phyloP scores from a whole-genome alignment of 805 yeast species.

The Ogataea sp. region DNA sequence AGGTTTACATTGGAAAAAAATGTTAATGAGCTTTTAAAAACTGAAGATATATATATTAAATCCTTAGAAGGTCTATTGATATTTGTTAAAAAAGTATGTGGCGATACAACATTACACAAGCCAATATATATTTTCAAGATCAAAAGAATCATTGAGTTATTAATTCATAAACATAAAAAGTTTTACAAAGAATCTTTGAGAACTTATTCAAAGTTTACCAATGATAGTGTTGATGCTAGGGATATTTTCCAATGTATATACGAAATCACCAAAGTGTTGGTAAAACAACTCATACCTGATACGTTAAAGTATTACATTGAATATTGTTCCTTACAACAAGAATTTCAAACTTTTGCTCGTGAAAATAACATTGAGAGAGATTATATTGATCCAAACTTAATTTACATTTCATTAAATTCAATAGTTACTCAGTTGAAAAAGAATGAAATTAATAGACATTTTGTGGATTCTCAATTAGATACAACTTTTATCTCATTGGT shows the following conservation, averaged over 20 bases:
- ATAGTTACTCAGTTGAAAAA: not conserved
- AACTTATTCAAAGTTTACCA: not conserved
- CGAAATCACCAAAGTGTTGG: not conserved
- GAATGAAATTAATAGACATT: conserved; percentile 16
- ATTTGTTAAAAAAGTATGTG: not conserved
- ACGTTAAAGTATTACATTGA: not conserved
- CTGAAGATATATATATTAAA: conserved; percentile 35
- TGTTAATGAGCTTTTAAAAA: conserved; percentile 36
- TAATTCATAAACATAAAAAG: not conserved
- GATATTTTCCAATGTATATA: not conserved
- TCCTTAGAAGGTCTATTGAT: conserved; percentile 30
- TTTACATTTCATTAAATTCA: not conserved
- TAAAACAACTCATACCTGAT: not conserved
- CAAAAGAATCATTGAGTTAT: not conserved
- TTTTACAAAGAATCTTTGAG: not conserved
- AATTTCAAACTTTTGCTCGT: conserved; percentile 12
- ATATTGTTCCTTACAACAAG: conserved; percentile 7
- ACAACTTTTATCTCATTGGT: conserved; percentile 45
- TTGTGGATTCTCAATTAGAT: conserved; percentile 27
- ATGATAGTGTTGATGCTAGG: too few relatives aligned
- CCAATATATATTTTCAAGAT: not conserved
- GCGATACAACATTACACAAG: not conserved
- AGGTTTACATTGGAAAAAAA: conserved; percentile 20
- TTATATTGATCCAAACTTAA: not conserved
- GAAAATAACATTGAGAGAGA: not conserved